phyloP scores from a whole-genome alignment of 1,284 basidiomycete species.

The Trametes pubescens region DNA sequence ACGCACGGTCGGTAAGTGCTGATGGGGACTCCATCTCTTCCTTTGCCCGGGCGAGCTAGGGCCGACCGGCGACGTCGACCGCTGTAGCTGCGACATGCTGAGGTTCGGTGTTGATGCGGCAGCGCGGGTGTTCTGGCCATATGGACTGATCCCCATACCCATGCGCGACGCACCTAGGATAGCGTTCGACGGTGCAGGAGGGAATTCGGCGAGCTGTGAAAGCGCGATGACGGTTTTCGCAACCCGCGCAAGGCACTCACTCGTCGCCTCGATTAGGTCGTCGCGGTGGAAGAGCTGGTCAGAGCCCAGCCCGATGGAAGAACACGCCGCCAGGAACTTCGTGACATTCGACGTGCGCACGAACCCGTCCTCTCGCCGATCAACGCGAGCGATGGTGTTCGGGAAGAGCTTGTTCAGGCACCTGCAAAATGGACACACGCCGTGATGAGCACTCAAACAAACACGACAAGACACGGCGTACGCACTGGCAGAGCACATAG shows the following conservation, averaged over 20 bases:
- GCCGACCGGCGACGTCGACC: conserved; percentile 42
- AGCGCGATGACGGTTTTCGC: conserved; percentile 73
- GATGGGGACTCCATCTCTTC: conserved; percentile 63
- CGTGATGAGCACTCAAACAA: conserved; percentile 17
- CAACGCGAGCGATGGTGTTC: conserved; percentile 66
- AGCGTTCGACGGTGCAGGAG: conserved; percentile 52
- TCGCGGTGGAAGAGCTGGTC: conserved; percentile 74
- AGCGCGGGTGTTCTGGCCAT: conserved; percentile 48
- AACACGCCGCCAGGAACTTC: conserved; percentile 76
- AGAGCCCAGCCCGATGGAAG: conserved; percentile 65
- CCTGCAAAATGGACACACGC: conserved; percentile 47
- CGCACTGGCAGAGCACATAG: conserved; percentile 87
- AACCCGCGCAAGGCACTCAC: conserved; percentile 70
- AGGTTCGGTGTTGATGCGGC: conserved; percentile 74
- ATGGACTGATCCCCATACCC: conserved; percentile 39
- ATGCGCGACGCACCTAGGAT: conserved; percentile 44
- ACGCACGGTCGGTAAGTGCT: conserved; percentile 58
- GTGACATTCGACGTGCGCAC: conserved; percentile 72
- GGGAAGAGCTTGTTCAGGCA: conserved; percentile 78
- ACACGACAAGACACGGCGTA: conserved; percentile 38
- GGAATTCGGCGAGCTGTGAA: conserved; percentile 65
- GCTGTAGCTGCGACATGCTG: conserved; percentile 39
- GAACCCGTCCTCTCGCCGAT: conserved; percentile 73
- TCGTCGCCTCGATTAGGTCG: conserved; percentile 68
- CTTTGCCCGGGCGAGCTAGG: conserved; percentile 41